A percentile compares a stretch with the other conserved stretches of the same genome.
Conservation (phyloP, 208 protist species). For the Jaenimonas drosophilae region DNA sequence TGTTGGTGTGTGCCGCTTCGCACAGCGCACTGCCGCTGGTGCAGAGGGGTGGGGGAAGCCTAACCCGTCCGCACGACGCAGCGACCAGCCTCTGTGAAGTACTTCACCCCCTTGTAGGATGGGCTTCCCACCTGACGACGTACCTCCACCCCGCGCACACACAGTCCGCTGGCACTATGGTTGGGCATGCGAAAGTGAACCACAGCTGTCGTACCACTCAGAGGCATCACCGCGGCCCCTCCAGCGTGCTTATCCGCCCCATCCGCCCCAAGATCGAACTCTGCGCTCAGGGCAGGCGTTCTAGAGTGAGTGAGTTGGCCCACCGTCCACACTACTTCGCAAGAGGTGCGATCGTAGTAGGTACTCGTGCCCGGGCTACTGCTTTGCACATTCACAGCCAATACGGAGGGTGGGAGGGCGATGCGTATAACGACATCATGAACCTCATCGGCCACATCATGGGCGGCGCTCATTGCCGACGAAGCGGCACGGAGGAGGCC, state of each 20-base stretch:
- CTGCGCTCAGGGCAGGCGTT: conserved; percentile 56
- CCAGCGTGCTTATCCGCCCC: not conserved
- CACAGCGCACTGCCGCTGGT: not conserved
- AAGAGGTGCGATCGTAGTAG: conserved; percentile 62
- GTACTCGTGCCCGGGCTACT: conserved; percentile 59
- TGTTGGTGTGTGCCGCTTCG: not conserved
- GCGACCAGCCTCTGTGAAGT: conserved; percentile 59
- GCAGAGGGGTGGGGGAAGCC: conserved; percentile 1
- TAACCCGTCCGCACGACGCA: conserved; percentile 74
- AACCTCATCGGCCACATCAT: conserved; percentile 28
- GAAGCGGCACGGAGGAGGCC: conserved; percentile 6
- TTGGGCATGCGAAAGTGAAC: conserved; percentile 75
- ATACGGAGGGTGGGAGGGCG: conserved; percentile 42
- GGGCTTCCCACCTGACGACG: conserved; percentile 63
- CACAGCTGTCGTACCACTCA: conserved; percentile 16
- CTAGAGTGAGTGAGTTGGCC: conserved; percentile 45
- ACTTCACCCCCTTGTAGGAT: conserved; percentile 88
- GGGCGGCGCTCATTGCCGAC: not conserved
- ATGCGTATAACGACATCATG: conserved; percentile 68
- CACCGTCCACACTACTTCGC: conserved; percentile 68
- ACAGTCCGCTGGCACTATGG: conserved; percentile 46
- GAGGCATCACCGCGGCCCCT: not conserved
- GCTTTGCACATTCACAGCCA: conserved; percentile 45
- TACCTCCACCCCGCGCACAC: conserved; percentile 78
- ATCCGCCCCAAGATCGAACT: conserved; percentile 36